Evolutionary conservation across 257 asterid species (phyloP).

Genomic region (Forsythia viridissima): DNA sequence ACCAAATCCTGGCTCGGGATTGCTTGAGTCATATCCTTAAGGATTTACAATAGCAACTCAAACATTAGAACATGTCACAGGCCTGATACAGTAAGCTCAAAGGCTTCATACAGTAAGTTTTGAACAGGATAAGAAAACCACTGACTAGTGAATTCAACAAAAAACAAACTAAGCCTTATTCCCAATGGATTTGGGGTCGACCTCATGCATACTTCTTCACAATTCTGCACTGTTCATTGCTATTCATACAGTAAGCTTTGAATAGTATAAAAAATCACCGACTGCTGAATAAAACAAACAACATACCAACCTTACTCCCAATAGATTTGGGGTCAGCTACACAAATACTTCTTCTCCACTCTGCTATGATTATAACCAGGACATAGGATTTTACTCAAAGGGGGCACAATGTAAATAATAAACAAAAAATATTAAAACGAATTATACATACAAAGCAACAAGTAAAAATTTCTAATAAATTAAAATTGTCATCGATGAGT

Average conservation of each 20-base stretch:
- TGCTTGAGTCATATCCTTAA: slow-evolving; percentile 75
- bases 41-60: slow-evolving; percentile 16
- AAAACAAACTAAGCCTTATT: not conserved
- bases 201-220: not conserved
- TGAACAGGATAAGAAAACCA: not conserved
- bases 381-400: too few species aligned
- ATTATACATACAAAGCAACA: too few species aligned
- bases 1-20: slow-evolving; percentile 86
- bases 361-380: not conserved
- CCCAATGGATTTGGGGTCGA: not conserved
- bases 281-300: not conserved
- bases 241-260: not conserved
- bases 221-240: not conserved
- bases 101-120: not conserved
- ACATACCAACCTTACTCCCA: too few species aligned
- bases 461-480: too few species aligned
- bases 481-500: too few species aligned
- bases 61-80: slow-evolving; percentile 9
- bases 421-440: too few species aligned
- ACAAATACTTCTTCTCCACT: not conserved
- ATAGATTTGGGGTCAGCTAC: not conserved
- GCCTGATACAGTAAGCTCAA: not conserved
- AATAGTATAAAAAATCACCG: not conserved
- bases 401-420: too few species aligned
- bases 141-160: not conserved